phyloP scores from a whole-genome alignment of 495 filamentous ascomycete species.

The Platismatia glauca region DNA sequence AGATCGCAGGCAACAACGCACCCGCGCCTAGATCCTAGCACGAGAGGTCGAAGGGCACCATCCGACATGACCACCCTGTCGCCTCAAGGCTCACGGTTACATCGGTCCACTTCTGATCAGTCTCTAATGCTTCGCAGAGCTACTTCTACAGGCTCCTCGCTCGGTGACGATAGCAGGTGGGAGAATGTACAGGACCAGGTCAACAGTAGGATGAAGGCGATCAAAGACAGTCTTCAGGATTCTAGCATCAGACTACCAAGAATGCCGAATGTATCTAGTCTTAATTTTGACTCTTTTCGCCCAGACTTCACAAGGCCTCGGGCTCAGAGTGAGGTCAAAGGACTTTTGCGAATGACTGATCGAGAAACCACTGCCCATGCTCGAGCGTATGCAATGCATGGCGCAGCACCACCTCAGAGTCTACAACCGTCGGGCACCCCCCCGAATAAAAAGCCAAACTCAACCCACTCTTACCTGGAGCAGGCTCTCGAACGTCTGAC shows the following conservation, averaged over 20 bases:
- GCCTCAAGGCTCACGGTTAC: constrained; percentile 35
- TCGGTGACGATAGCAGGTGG: constrained; percentile 82
- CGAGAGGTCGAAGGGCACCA: constrained; percentile 26
- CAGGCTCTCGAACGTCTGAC: constrained; percentile 60
- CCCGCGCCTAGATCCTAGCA: constrained; percentile 25
- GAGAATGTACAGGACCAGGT: constrained; percentile 67
- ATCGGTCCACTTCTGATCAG: constrained; percentile 63
- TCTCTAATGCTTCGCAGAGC: constrained; percentile 52
- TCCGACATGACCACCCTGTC: constrained; percentile 25
- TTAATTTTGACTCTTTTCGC: constrained; percentile 33
- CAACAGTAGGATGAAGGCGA: constrained; percentile 83
- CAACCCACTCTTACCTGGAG: constrained; percentile 45
- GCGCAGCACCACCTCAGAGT: not conserved
- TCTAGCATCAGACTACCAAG: constrained; percentile 64
- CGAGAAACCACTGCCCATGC: not conserved
- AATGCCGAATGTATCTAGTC: constrained; percentile 47
- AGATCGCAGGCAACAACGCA: not conserved
- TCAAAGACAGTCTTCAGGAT: constrained; percentile 78
- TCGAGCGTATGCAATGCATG: too few relatives aligned
- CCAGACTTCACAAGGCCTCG: constrained; percentile 38
- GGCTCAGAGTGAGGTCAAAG: constrained; percentile 17
- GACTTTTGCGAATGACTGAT: constrained; percentile 10
- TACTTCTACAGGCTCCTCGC: constrained; percentile 67
- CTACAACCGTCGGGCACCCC: not conserved
- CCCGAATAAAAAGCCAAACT: constrained; percentile 22